phyloP scores from a whole-genome alignment of 2,329 filamentous ascomycete species.

The Coniochaeta prunicola region DNA sequence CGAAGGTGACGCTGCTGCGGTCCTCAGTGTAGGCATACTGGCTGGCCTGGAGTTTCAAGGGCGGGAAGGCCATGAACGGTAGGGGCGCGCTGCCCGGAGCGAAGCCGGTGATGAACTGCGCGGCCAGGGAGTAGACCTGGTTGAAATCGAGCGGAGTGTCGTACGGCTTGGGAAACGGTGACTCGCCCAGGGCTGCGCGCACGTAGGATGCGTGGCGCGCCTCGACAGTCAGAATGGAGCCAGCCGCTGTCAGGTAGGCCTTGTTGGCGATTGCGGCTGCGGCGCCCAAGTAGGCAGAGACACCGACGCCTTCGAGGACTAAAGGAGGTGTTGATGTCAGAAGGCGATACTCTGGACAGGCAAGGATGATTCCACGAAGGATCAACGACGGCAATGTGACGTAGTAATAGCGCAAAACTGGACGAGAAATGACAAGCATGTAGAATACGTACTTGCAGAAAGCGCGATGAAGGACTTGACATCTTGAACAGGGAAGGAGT shows the following conservation, averaged over 20 bases:
- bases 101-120: slow-evolving; percentile 52
- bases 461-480: slow-evolving; percentile 39
- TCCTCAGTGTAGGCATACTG: slow-evolving; percentile 10
- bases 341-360: background rate
- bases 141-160: slow-evolving; percentile 52
- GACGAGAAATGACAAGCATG: too few relatives aligned
- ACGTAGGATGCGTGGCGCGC: slow-evolving; percentile 58
- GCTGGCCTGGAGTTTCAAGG: slow-evolving; percentile 20
- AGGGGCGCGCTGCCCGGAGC: slow-evolving; percentile 35
- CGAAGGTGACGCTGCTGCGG: slow-evolving; percentile 12
- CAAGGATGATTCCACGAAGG: too few relatives aligned
- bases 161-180: slow-evolving; percentile 51
- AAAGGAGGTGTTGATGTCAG: slow-evolving; percentile 22
- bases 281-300: slow-evolving; percentile 55
- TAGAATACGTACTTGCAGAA: slow-evolving; percentile 14
- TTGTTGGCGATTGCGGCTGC: slow-evolving; percentile 50
- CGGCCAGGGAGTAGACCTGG: slow-evolving; percentile 57
- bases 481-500: slow-evolving; percentile 44
- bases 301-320: slow-evolving; percentile 50
- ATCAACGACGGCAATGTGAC: too few relatives aligned
- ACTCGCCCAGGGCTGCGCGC: slow-evolving; percentile 37
- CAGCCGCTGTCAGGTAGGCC: slow-evolving; percentile 52
- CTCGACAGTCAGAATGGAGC: slow-evolving; percentile 57
- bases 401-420: too few relatives aligned
- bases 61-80: slow-evolving; percentile 54